Conservation (phyloP, 331 rosid genomes). For the Telfairia occidentalis region DNA sequence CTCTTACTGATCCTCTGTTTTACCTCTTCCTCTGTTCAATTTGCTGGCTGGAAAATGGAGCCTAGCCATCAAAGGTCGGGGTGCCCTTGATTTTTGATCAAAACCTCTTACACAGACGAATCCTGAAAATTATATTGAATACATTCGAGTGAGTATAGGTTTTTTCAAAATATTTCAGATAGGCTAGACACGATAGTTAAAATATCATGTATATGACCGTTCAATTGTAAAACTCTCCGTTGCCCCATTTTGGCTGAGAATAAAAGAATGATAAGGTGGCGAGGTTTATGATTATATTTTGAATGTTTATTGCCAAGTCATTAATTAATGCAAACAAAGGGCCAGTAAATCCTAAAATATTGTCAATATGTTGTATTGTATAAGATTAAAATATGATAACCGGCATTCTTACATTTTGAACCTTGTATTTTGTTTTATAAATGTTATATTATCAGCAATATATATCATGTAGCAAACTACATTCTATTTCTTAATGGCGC, state of each 20-base stretch:
- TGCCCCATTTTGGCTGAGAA: not conserved
- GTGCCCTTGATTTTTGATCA: slow-evolving; percentile 55
- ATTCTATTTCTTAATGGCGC: not conserved
- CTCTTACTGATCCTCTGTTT: slow-evolving; percentile 18
- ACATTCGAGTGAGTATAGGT: slow-evolving; percentile 7
- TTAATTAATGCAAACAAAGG: not conserved
- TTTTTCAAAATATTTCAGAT: not conserved
- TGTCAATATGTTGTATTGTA: not conserved
- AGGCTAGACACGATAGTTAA: not conserved
- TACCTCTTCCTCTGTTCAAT: slow-evolving; percentile 37
- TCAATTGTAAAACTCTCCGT: not conserved
- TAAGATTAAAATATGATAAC: not conserved
- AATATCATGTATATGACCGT: not conserved
- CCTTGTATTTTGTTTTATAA: not conserved
- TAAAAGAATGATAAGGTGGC: not conserved
- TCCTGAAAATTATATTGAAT: slow-evolving; percentile 43
- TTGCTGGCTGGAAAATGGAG: slow-evolving; percentile 88
- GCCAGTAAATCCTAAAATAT: not conserved
- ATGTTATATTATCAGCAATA: not conserved
- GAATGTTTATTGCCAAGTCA: not conserved
- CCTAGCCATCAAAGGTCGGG: slow-evolving; percentile 86
- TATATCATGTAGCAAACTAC: not conserved
- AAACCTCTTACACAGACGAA: slow-evolving; percentile 88
- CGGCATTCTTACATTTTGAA: not conserved
- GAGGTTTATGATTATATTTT: not conserved